Conservation (phyloP, 345 rosid genomes). For the Populus nigra region DNA sequence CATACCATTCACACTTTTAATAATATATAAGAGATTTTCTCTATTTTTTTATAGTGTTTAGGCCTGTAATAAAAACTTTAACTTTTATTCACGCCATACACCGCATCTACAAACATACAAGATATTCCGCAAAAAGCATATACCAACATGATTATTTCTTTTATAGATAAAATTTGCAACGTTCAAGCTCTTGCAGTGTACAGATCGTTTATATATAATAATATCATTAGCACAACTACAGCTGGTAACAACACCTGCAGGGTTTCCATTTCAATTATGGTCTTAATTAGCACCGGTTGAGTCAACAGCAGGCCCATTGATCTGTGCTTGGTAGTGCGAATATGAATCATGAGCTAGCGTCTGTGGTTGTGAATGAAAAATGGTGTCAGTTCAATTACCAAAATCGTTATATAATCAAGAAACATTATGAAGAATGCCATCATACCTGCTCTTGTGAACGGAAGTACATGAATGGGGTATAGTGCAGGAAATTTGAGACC, state of each 20-base stretch:
- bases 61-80: too few species aligned
- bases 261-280: not conserved
- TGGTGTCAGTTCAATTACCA: conserved; percentile 7
- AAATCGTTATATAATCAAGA: not conserved
- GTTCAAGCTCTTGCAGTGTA: not conserved
- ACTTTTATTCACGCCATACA: too few species aligned
- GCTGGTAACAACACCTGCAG: not conserved
- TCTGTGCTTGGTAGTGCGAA: conserved; percentile 34
- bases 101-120: not conserved
- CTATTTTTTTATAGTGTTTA: too few species aligned
- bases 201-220: not conserved
- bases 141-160: not conserved
- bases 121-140: not conserved
- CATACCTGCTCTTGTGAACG: conserved; percentile 88
- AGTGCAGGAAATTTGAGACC: conserved; percentile 84
- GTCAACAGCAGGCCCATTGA: conserved; percentile 19
- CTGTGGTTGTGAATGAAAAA: conserved; percentile 38
- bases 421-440: not conserved
- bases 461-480: conserved; percentile 95
- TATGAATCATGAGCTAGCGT: conserved; percentile 76
- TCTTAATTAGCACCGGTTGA: not conserved
- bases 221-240: not conserved
- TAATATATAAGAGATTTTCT: too few species aligned
- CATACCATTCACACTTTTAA: too few species aligned
- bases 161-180: not conserved